phyloP scores from a whole-genome alignment of 1,139 yeast genomes.

The Pneumocystis sp. region DNA sequence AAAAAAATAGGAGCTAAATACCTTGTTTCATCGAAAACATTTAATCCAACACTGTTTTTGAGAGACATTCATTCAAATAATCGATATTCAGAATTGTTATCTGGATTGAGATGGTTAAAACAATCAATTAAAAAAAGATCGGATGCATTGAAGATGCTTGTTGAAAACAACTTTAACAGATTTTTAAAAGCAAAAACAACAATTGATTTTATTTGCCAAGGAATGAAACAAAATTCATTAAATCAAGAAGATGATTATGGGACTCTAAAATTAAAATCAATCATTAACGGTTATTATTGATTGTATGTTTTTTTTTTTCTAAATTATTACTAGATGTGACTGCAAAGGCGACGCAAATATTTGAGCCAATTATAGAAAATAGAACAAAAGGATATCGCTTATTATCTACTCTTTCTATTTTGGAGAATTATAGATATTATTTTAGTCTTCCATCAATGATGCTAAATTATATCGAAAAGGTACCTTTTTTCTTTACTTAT shows the following conservation, averaged over 20 bases:
- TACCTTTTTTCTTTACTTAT: background rate
- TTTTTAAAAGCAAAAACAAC: slow-evolving; percentile 65
- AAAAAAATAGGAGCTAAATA: background rate
- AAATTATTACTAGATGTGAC: slow-evolving; percentile 19
- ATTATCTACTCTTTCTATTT: slow-evolving; percentile 43
- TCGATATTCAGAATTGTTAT: slow-evolving; percentile 44
- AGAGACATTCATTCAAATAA: slow-evolving; percentile 58
- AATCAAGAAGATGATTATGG: slow-evolving; percentile 28
- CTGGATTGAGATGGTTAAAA: slow-evolving; percentile 46
- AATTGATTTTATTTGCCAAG: slow-evolving; percentile 42
- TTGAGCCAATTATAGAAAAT: slow-evolving; percentile 62
- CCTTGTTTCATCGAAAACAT: slow-evolving; percentile 30
- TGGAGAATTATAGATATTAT: slow-evolving; percentile 46
- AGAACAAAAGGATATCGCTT: slow-evolving; percentile 47
- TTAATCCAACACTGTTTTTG: slow-evolving; percentile 56
- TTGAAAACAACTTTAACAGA: slow-evolving; percentile 57
- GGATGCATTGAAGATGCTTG: slow-evolving; percentile 47
- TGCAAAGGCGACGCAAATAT: slow-evolving; percentile 42
- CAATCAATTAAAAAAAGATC: slow-evolving; percentile 48
- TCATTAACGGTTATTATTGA: slow-evolving; percentile 20
- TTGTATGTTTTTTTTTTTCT: background rate
- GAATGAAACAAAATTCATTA: slow-evolving; percentile 26
- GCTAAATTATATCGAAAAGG: slow-evolving; percentile 32
- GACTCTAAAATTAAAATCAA: slow-evolving; percentile 19
- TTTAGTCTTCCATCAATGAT: slow-evolving; percentile 60